Evolutionary conservation across 257 asterid species (phyloP).

Genomic region (Solanum sitiens): DNA sequence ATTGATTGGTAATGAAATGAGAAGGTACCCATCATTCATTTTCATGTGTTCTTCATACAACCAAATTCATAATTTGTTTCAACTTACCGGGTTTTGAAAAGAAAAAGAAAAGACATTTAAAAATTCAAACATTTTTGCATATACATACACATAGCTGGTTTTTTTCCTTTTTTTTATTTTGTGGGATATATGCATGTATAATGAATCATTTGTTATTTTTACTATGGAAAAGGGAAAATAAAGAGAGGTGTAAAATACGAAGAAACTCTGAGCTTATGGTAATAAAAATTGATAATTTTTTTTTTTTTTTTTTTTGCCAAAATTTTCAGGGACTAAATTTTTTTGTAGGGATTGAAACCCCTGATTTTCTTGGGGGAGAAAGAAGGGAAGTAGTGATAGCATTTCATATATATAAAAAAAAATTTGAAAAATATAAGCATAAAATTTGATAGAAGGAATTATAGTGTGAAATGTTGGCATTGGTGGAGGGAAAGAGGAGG

Average conservation of each 20-base stretch:
- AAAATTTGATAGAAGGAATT: neutral
- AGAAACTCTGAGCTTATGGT: conserved; percentile 47
- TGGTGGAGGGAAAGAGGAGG: conserved; percentile 22
- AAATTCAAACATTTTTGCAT: conserved; percentile 16
- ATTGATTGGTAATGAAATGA: conserved; percentile 4
- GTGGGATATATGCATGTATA: conserved; percentile 1
- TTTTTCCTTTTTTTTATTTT: neutral
- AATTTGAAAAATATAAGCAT: neutral
- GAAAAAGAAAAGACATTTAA: neutral
- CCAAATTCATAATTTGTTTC: conserved; percentile 2
- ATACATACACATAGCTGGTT: neutral
- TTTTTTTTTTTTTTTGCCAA: conserved; percentile 16
- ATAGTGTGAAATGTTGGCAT: conserved; percentile 44
- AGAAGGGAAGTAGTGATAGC: neutral
- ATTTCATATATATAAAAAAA: neutral
- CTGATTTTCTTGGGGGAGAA: neutral
- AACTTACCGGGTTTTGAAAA: conserved; percentile 24
- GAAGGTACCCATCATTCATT: conserved; percentile 42
- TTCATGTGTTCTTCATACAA: conserved; percentile 38
- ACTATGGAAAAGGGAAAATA: conserved; percentile 11
- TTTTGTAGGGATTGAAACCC: conserved; percentile 30
- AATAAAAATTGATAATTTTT: neutral
- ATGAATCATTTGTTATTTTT: conserved; percentile 39
- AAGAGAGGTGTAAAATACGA: neutral
- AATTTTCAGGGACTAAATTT: conserved; percentile 41